A percentile compares a stretch with the other conserved stretches of the same genome.
phyloP scores from a whole-genome alignment of 176 grass and related monocot species.

The Coix lacrymajobi region DNA sequence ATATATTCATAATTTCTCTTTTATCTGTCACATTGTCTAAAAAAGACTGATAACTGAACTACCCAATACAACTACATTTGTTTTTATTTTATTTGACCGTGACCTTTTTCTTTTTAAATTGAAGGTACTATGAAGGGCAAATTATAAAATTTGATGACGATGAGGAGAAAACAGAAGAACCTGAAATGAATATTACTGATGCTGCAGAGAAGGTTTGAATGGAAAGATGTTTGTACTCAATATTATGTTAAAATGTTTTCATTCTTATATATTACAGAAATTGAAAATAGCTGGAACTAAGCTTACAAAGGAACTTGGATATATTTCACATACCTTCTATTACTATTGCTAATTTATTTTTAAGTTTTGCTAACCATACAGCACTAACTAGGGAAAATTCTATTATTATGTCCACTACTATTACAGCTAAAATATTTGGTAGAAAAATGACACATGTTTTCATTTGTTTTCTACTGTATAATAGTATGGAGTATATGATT shows the following conservation, averaged over 20 bases:
- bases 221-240: background rate
- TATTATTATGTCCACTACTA: conserved; percentile 15
- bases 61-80: background rate
- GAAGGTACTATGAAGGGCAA: conserved; percentile 76
- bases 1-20: background rate
- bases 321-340: background rate
- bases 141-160: conserved; percentile 52
- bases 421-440: background rate
- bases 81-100: background rate
- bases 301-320: background rate
- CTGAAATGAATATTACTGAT: conserved; percentile 63
- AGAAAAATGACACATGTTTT: background rate
- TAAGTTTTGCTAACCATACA: background rate
- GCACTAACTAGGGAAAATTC: background rate
- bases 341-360: background rate
- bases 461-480: background rate
- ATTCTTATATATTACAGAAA: background rate
- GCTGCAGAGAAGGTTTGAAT: conserved; percentile 78
- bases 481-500: background rate
- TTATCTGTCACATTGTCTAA: background rate
- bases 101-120: background rate
- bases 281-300: background rate
- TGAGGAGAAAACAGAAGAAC: conserved; percentile 54
- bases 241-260: background rate
- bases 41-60: background rate